phyloP scores from a whole-genome alignment of 768 basidiomycete genomes.

The Tephrocybe sp. region DNA sequence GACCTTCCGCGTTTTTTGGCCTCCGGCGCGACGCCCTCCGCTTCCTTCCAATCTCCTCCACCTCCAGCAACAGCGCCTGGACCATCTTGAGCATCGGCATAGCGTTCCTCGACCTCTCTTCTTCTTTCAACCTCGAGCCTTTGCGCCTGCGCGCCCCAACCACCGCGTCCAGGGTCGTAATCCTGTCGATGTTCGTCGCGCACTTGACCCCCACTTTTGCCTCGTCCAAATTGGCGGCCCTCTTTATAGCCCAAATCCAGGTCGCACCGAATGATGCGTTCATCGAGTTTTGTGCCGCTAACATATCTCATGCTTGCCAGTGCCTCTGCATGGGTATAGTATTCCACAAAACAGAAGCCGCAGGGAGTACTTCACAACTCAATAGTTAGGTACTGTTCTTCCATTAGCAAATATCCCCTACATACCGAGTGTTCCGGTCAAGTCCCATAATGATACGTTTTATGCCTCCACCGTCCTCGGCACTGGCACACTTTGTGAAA shows the following conservation, averaged over 20 bases:
- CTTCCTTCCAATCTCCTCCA: slow-evolving; percentile 83
- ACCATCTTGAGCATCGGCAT: slow-evolving; percentile 76
- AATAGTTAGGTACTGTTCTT: slow-evolving; percentile 12
- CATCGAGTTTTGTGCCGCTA: slow-evolving; percentile 98
- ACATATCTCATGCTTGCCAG: slow-evolving; percentile 91
- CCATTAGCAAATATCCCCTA: neutral
- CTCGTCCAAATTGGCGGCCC: slow-evolving; percentile 95
- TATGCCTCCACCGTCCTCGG: slow-evolving; percentile 86
- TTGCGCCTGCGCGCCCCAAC: slow-evolving; percentile 90
- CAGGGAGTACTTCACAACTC: slow-evolving; percentile 71
- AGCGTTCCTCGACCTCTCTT: slow-evolving; percentile 84
- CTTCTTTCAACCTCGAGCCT: slow-evolving; percentile 70
- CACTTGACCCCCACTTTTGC: slow-evolving; percentile 96
- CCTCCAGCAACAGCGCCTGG: slow-evolving; percentile 82
- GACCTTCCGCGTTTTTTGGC: slow-evolving; percentile 69
- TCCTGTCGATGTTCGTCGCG: slow-evolving; percentile 97
- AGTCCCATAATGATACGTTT: slow-evolving; percentile 96
- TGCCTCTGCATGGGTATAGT: slow-evolving; percentile 93
- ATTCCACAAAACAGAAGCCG: slow-evolving; percentile 96
- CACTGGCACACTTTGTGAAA: slow-evolving; percentile 85
- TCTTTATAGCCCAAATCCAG: slow-evolving; percentile 96
- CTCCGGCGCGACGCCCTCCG: slow-evolving; percentile 40
- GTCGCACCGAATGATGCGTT: slow-evolving; percentile 97
- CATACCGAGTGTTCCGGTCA: slow-evolving; percentile 82
- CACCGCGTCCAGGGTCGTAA: slow-evolving; percentile 95